Percentiles rank a stretch among this genome's conserved stretches.
Evolutionary conservation across 2,329 filamentous ascomycete genomes (phyloP).

Genomic region (Scedosporium apiospermum): DNA sequence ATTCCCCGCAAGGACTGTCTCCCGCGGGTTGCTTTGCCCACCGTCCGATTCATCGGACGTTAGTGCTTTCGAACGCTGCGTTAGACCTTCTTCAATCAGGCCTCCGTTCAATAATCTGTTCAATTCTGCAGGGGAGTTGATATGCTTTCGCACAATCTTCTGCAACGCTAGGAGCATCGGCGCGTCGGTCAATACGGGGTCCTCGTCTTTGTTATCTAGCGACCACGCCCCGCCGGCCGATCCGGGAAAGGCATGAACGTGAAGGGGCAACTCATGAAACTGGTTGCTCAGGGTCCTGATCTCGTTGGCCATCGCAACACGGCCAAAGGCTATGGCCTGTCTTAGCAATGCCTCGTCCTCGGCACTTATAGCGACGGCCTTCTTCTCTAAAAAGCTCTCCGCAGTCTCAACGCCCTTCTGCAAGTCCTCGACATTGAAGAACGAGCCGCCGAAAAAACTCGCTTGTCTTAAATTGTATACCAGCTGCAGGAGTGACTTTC

Average conservation of each 20-base stretch:
- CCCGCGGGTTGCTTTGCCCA: background rate
- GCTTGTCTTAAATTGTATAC: conserved; percentile 74
- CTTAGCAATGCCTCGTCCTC: conserved; percentile 53
- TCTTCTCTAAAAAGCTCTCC: conserved; percentile 55
- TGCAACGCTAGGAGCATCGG: conserved; percentile 43
- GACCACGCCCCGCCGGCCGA: conserved; percentile 57
- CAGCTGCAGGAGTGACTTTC: conserved; percentile 55
- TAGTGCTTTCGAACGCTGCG: conserved; percentile 1
- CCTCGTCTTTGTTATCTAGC: conserved; percentile 41
- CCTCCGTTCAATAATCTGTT: conserved; percentile 38
- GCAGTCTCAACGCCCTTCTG: conserved; percentile 55
- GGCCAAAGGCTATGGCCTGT: conserved; percentile 57
- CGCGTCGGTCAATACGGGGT: conserved; percentile 39
- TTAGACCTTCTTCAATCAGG: conserved; percentile 28
- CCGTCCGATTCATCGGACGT: background rate
- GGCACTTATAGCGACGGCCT: conserved; percentile 45
- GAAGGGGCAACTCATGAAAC: conserved; percentile 71
- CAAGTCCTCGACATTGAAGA: conserved; percentile 58
- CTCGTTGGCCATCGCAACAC: conserved; percentile 45
- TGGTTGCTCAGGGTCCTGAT: conserved; percentile 59
- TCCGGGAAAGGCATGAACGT: conserved; percentile 57
- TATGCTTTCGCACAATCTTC: conserved; percentile 36
- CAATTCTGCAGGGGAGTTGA: conserved; percentile 32
- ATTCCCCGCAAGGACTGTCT: conserved; percentile 1
- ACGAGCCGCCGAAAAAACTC: conserved; percentile 76